Conservation (phyloP, 202 grass and related monocot species). For the Miscanthus sacchariflorus region DNA sequence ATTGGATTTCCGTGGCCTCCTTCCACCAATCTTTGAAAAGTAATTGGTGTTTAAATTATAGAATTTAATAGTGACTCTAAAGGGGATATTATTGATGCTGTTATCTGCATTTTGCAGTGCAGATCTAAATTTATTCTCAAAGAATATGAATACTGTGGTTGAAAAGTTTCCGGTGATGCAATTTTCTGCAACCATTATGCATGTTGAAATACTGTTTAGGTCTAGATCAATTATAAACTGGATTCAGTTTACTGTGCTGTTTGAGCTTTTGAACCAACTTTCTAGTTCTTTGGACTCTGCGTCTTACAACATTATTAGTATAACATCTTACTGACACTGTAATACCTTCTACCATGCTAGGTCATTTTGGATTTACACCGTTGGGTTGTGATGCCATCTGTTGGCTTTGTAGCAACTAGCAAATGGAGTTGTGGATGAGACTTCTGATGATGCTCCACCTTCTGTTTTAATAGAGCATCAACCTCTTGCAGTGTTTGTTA, state of each 20-base stretch:
- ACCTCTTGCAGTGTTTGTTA: slow-evolving; percentile 97
- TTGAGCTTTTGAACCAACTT: slow-evolving; percentile 25
- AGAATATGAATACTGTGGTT: slow-evolving; percentile 81
- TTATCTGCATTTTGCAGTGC: slow-evolving; percentile 64
- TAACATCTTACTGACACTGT: neutral
- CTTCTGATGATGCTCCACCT: slow-evolving; percentile 81
- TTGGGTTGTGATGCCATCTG: slow-evolving; percentile 95
- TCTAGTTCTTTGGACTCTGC: neutral
- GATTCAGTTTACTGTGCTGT: neutral
- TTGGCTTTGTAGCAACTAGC: slow-evolving; percentile 77
- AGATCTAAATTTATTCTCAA: slow-evolving; percentile 90
- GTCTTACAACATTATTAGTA: neutral
- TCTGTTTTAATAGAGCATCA: slow-evolving; percentile 97
- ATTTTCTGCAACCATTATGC: slow-evolving; percentile 14
- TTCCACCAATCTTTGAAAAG: slow-evolving; percentile 97
- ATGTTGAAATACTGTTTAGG: neutral
- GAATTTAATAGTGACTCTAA: neutral
- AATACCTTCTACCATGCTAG: slow-evolving; percentile 38
- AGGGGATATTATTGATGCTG: slow-evolving; percentile 37
- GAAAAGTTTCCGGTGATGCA: slow-evolving; percentile 91
- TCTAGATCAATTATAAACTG: slow-evolving; percentile 10
- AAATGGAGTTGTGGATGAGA: slow-evolving; percentile 83
- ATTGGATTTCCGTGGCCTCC: slow-evolving; percentile 89
- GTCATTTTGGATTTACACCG: slow-evolving; percentile 94
- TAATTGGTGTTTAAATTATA: slow-evolving; percentile 52